A percentile compares a stretch with the other conserved stretches of the same genome.
Evolutionary conservation across 345 rosid species (phyloP).

Genomic region (Bruguiera gymnorhiza): DNA sequence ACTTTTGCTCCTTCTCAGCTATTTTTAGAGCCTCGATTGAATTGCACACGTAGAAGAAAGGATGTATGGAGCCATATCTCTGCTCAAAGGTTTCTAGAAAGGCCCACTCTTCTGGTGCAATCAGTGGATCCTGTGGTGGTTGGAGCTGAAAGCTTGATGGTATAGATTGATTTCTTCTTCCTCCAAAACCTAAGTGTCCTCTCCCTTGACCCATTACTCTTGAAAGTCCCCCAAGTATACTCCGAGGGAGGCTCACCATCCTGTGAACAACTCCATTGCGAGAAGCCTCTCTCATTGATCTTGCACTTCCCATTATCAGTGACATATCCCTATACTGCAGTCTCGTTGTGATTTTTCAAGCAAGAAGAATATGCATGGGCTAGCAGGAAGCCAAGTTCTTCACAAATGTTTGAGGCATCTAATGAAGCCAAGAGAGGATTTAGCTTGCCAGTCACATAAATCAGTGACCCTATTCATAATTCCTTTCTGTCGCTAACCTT

Average conservation of each 20-base stretch:
- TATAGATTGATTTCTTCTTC: constrained; percentile 35
- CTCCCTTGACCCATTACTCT: constrained; percentile 37
- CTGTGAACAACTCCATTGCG: constrained; percentile 40
- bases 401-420: neutral
- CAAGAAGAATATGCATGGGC: too few species aligned
- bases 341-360: neutral
- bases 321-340: constrained; percentile 3
- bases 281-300: constrained; percentile 30
- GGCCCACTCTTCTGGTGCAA: constrained; percentile 39
- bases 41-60: constrained; percentile 48
- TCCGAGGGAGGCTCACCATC: constrained; percentile 50
- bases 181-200: constrained; percentile 25
- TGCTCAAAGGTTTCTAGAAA: constrained; percentile 51
- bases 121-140: constrained; percentile 22
- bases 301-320: constrained; percentile 18
- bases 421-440: neutral
- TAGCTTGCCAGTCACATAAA: neutral
- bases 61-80: constrained; percentile 49
- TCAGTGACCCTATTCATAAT: constrained; percentile 6
- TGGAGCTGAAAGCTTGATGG: constrained; percentile 23
- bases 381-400: neutral
- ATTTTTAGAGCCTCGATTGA: constrained; percentile 46
- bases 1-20: constrained; percentile 48
- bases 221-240: constrained; percentile 43
- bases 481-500: constrained; percentile 16